Base-by-base conservation (phyloP, 2,329 filamentous ascomycete species). In the Teratosphaeriaceae sp. region DNA sequence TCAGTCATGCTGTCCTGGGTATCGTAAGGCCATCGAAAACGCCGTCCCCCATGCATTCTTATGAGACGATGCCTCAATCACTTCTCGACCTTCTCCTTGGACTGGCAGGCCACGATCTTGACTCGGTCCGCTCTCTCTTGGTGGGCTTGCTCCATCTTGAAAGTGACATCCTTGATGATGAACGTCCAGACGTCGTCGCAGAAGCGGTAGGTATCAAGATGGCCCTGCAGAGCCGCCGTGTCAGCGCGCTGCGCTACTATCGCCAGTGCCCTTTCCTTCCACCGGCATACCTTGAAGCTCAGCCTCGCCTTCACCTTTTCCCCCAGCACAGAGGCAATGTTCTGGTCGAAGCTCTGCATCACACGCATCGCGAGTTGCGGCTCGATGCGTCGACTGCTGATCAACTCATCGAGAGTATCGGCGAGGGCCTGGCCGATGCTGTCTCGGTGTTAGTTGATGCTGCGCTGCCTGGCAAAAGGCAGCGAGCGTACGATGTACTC, bases 171-270 rank as follows among this genome's bases (percentile, higher is more conserved):
- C 69, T 96, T 96, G 69, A 98, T 94, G 45, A 98, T 78, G 66
- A 98, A 98, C 1, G 92, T 98, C 92, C 92, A 98, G 46, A 98
- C 92, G 71, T 98, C 92, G 69, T 98, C 92, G 72, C 92, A 98
- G 76, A 98, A 98, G 56, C 92, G 85, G 73, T 98, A 98, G 13
- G 92, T 97, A 65, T 97, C 89, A 50, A 98, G 82, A 62, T 94
- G 92, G 37, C 92, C 92, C 90, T 96, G 57, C 36, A 26, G n/a
- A n/a, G n/a, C n/a, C n/a, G n/a, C n/a, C n/a, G n/a, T n/a, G n/a
- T n/a, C n/a, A n/a, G n/a, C n/a, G n/a, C n/a, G n/a, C n/a, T n/a
- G n/a, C n/a, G n/a, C n/a, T n/a, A n/a, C n/a, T n/a, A n/a, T n/a
- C n/a, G n/a, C n/a, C n/a, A n/a, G n/a, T n/a, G n/a, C n/a, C n/a